Conservation (phyloP, 1,139 yeast genomes). For the Candida smagusa region DNA sequence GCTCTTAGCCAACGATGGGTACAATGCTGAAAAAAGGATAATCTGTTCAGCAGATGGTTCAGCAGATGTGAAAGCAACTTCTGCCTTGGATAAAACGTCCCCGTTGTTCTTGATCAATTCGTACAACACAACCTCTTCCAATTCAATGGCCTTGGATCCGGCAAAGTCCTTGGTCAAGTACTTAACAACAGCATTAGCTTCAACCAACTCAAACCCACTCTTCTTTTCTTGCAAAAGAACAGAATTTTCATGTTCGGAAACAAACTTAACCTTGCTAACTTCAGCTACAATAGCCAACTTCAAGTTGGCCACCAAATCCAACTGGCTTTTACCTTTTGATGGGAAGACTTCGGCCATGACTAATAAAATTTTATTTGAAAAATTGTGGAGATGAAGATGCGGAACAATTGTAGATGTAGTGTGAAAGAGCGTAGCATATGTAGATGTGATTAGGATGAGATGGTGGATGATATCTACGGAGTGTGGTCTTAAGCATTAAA, state of each 20-base stretch:
- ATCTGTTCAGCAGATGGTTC: conserved; percentile 40
- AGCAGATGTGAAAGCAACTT: conserved; percentile 13
- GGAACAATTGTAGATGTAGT: not conserved
- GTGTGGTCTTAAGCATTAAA: not conserved
- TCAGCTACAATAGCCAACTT: conserved; percentile 56
- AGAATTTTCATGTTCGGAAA: conserved; percentile 26
- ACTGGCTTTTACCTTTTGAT: conserved; percentile 15
- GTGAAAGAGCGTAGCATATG: not conserved
- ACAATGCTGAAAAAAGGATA: conserved; percentile 43
- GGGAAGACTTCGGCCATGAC: conserved; percentile 11
- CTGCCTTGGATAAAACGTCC: conserved; percentile 4
- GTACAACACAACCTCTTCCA: conserved; percentile 30
- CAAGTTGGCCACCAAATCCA: conserved; percentile 52
- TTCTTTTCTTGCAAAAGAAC: conserved; percentile 32
- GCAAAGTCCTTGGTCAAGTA: conserved; percentile 53
- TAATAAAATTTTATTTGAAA: conserved; percentile 1
- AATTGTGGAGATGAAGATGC: not conserved
- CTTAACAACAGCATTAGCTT: conserved; percentile 81
- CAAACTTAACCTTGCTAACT: conserved; percentile 28
- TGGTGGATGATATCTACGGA: not conserved
- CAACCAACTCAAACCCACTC: conserved; percentile 53
- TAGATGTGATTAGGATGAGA: not conserved
- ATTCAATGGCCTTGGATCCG: conserved; percentile 18
- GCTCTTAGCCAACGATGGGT: conserved; percentile 27
- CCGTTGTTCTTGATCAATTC: conserved; percentile 8